phyloP scores from a whole-genome alignment of 2,329 filamentous ascomycete species.

The Ustulina deusta region DNA sequence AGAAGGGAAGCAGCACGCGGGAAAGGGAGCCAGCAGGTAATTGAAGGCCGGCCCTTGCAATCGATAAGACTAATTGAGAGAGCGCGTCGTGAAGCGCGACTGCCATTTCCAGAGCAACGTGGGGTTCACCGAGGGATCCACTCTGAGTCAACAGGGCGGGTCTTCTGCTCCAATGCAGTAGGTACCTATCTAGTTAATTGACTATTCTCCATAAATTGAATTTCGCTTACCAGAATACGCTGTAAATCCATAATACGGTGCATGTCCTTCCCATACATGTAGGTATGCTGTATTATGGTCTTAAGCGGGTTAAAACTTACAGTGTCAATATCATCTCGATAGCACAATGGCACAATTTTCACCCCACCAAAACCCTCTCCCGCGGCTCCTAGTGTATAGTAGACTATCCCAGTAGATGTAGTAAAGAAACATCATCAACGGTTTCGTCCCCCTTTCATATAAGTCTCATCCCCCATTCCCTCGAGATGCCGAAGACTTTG shows the following conservation, averaged over 20 bases:
- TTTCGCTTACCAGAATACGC: background rate
- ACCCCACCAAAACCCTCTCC: slow-evolving; percentile 32
- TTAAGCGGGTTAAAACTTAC: background rate
- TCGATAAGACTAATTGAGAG: slow-evolving; percentile 31
- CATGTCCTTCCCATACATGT: background rate
- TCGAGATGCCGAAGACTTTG: slow-evolving; percentile 78
- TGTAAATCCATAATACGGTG: background rate
- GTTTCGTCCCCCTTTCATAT: background rate
- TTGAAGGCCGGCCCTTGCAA: slow-evolving; percentile 1
- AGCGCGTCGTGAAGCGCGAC: slow-evolving; percentile 50
- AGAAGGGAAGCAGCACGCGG: slow-evolving; percentile 24
- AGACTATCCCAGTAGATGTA: background rate
- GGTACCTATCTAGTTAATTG: too few species aligned
- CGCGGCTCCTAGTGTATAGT: background rate
- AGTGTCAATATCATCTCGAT: slow-evolving; percentile 6
- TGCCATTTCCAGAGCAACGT: slow-evolving; percentile 45
- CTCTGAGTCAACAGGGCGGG: background rate
- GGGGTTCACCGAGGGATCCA: slow-evolving; percentile 33
- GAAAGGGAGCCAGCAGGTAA: slow-evolving; percentile 10
- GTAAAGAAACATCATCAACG: background rate
- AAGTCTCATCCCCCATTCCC: background rate
- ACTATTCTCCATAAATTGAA: too few species aligned
- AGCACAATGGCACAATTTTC: slow-evolving; percentile 26
- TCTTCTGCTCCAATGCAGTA: too few species aligned
- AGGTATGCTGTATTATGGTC: background rate